Evolutionary conservation across 768 basidiomycete genomes (phyloP).

Genomic region (Lactifluus piperatus): DNA sequence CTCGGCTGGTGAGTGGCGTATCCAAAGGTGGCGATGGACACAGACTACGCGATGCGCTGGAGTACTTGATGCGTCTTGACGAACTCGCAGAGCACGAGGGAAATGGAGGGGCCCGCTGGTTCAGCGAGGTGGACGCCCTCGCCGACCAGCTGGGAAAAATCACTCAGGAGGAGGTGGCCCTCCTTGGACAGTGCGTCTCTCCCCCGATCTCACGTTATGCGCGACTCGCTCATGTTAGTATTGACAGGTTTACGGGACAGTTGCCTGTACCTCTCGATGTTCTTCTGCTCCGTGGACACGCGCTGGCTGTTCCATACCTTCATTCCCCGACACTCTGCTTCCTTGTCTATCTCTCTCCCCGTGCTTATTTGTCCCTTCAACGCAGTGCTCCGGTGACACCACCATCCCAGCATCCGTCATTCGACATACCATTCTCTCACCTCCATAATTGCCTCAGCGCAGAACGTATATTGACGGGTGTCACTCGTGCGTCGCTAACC

Average conservation of each 20-base stretch:
- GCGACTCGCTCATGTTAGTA: neutral
- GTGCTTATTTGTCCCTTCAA: constrained; percentile 55
- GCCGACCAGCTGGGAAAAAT: constrained; percentile 41
- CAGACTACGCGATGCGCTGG: constrained; percentile 43
- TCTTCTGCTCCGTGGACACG: constrained; percentile 54
- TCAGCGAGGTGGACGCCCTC: constrained; percentile 53
- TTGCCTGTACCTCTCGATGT: constrained; percentile 56
- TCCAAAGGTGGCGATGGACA: constrained; percentile 42
- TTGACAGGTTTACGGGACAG: constrained; percentile 20
- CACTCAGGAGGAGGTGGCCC: constrained; percentile 44
- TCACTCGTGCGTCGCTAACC: constrained; percentile 46
- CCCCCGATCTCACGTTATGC: neutral
- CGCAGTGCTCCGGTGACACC: constrained; percentile 30
- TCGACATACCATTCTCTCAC: constrained; percentile 47
- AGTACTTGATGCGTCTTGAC: constrained; percentile 67
- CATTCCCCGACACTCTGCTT: constrained; percentile 62
- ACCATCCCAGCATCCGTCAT: constrained; percentile 20
- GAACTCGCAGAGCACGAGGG: constrained; percentile 52
- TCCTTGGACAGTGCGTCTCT: constrained; percentile 40
- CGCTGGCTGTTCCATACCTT: constrained; percentile 67
- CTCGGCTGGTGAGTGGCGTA: constrained; percentile 38
- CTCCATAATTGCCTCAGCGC: constrained; percentile 39
- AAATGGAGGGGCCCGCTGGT: constrained; percentile 65
- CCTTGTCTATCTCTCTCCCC: constrained; percentile 59
- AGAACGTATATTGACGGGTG: constrained; percentile 35